Evolutionary conservation across 2,329 filamentous ascomycete genomes (phyloP), one percentile per base, ranked within the genome.

Genomic region (Aurifilum marmelostoma): DNA sequence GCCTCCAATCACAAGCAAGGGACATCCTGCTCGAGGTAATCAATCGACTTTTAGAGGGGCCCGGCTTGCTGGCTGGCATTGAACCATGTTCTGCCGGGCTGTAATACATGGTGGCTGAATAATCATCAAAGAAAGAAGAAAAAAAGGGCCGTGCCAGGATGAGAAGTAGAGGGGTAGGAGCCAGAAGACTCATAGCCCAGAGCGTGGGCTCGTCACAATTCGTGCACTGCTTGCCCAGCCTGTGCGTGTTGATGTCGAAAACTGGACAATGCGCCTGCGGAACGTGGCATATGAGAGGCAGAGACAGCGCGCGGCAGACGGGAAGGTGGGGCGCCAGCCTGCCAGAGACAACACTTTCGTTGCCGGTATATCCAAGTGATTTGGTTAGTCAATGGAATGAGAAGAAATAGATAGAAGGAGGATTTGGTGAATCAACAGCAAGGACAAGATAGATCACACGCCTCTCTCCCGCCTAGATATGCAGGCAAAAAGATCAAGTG

Each of bases 231-330:
- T 50, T 14, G 27, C 11, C 21, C 54, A 37, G 50, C 59, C 61
- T 62, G 41, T 54, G 41, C 54, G 8, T 37, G 37, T 52, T 21
- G 9, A 39, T 47, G 43, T 47, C 43, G 43, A 21, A n/a, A n/a
- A n/a, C n/a, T n/a, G n/a, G n/a, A n/a, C n/a, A n/a, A n/a, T n/a
- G 41, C 41, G 54, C 54, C 21, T 41, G 54, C 41, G 24, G 41
- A 41, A 27, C 37, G 27, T 54, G 67, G 67, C 67, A 60, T 47
- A 61, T 34, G 24, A 68, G 54, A 65, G 34, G 43, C 34, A 63
- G 39, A 63, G 34, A 54, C 50, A 54, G 12, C 50, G 24, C 50
- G 50, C 50, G 52, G 52, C 24, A 56, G 52, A 32, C n/a, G n/a
- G 50, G n/a, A 27, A 24, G 11, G 39, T 7, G 9, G 47, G 7